Evolutionary conservation across 768 basidiomycete species (phyloP).

Genomic region (Kwoniella sp.): DNA sequence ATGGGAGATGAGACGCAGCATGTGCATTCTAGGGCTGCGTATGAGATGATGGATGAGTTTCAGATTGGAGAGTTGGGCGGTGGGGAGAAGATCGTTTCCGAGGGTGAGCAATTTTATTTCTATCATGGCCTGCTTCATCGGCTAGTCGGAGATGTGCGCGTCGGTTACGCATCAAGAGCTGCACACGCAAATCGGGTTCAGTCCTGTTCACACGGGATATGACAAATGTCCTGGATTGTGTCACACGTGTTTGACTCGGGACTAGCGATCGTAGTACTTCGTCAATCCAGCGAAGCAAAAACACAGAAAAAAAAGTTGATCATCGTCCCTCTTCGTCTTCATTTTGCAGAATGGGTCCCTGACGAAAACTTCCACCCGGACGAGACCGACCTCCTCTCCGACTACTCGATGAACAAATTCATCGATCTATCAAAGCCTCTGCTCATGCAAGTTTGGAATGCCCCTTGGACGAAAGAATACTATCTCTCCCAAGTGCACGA

Average conservation of each 20-base stretch:
- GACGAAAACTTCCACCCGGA: constrained; percentile 88
- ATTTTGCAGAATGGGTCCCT: constrained; percentile 75
- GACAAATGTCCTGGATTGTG: too few relatives aligned
- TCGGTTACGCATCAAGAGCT: too few relatives aligned
- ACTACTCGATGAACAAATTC: constrained; percentile 87
- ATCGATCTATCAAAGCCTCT: constrained; percentile 85
- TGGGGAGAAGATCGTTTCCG: constrained; percentile 72
- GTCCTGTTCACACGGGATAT: too few relatives aligned
- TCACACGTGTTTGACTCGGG: too few relatives aligned
- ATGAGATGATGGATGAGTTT: constrained; percentile 87
- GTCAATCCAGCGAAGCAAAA: too few relatives aligned
- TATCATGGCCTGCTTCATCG: too few relatives aligned
- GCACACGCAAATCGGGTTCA: too few relatives aligned
- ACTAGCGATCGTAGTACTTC: too few relatives aligned
- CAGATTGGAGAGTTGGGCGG: constrained; percentile 78
- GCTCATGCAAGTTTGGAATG: constrained; percentile 78
- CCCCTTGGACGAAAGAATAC: constrained; percentile 75
- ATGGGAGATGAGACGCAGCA: constrained; percentile 84
- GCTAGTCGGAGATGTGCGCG: too few relatives aligned
- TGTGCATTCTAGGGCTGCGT: constrained; percentile 87
- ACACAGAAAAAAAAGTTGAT: constrained; percentile 1
- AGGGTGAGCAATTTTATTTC: constrained; percentile 64
- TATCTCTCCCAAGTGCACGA: constrained; percentile 97
- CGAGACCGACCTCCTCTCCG: constrained; percentile 75
- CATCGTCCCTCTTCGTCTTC: not conserved